Evolutionary conservation across 805 yeast genomes (phyloP), one percentile per base, ranked within the genome.

Genomic region (Yarrowia keelungensis): DNA sequence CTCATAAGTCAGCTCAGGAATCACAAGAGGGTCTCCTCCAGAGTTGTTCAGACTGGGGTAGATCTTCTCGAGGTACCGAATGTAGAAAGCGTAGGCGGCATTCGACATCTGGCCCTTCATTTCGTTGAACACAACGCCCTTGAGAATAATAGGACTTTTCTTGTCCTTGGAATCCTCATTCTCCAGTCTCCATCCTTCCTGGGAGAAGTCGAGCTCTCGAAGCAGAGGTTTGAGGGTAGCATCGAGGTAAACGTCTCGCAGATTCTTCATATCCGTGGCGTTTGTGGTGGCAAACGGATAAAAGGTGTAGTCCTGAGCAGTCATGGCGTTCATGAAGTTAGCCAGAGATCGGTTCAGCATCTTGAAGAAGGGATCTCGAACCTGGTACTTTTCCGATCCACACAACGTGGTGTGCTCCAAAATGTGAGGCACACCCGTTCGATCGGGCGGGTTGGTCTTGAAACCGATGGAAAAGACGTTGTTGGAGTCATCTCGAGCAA

Each of bases 241-340:
- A 73, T 93, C 97, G 59, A 93, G 81, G 76, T 95, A 95, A 8
- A 95, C 97, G 70, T 87, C 89, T 85, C 92, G 87, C 75, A 95
- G 82, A 75, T 95, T 95, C 41, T 84, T 83, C 77, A 84, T 95
- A 76, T 95, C 99, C 68, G 85, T 85, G 51, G 79, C 77, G 78
- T 95, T 95, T 11, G 98, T 94, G 2, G 99, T 95, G 38, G 98
- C 90, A 81, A 95, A 95, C 5, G 99, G 99, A 74, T 90, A 95
- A 78, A 87, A 93, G 0, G 99, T 95, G 76, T 92, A 93, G 78
- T 95, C 98, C 73, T 90, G 93, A 26, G 97, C 99, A 0, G 99
- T 95, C 97, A 95, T 91, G 9, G 99, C 99, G 77, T 95, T 95
- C 99, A 95, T 95, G 79, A 92, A 95, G 77, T 92, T 95, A 42